Evolutionary conservation across 371 early-diverging fungal species (phyloP).

Genomic region (Rhizomucor pusillus): DNA sequence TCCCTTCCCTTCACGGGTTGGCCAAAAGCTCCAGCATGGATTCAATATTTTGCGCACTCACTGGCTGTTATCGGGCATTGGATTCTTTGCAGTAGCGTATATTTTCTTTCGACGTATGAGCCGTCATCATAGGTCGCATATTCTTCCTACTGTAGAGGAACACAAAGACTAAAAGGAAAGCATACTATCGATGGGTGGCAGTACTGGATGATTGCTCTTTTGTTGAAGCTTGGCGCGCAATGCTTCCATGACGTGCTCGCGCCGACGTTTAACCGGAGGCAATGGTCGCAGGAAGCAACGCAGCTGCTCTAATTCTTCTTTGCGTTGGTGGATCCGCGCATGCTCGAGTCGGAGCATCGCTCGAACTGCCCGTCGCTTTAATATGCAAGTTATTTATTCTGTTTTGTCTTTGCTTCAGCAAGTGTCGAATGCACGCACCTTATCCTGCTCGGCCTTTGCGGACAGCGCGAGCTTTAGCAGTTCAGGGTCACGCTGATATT

Average conservation of each 20-base stretch:
- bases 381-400: too few relatives aligned
- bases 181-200: conserved; percentile 34
- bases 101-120: conserved; percentile 13
- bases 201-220: conserved; percentile 21
- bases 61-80: conserved; percentile 24
- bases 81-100: conserved; percentile 17
- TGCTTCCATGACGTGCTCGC: conserved; percentile 38
- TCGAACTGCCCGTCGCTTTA: conserved; percentile 22
- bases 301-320: neutral
- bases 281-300: conserved; percentile 2
- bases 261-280: conserved; percentile 18
- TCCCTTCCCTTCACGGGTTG: conserved; percentile 14
- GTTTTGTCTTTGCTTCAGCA: too few relatives aligned
- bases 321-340: conserved; percentile 29
- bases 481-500: conserved; percentile 31
- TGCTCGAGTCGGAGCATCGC: conserved; percentile 34
- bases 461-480: conserved; percentile 26
- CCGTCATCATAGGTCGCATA: conserved; percentile 3
- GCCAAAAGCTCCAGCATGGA: conserved; percentile 12
- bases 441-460: conserved; percentile 51
- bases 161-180: too few relatives aligned
- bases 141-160: conserved; percentile 2
- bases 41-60: conserved; percentile 15
- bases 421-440: conserved; percentile 22
- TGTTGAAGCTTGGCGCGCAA: conserved; percentile 33